Evolutionary conservation across 768 basidiomycete species (phyloP), one percentile per base, ranked within the genome.

Genomic region (Scleroderma citrinum): DNA sequence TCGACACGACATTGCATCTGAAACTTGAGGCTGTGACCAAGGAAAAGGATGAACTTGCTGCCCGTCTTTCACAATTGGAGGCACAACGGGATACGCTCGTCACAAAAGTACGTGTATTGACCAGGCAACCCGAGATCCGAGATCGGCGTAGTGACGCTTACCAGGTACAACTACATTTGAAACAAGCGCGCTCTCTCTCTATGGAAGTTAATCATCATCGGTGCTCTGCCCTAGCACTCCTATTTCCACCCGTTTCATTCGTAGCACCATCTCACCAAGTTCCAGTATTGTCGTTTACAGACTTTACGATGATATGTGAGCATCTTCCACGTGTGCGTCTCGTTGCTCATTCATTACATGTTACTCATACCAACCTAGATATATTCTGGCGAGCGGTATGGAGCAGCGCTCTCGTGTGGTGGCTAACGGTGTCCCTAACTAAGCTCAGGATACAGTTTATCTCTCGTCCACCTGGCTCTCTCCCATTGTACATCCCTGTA

Each of bases 401-500:
- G 5, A 29, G 26, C 26, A 29, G 26, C 26, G 26, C 8, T 29
- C 26, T 29, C 26, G 26, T 29, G 8, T 5, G 26, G 26, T 29
- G 26, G 26, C 26, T 29, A 29, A 29, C 26, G 26, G 4, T 8
- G 26, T 29, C 12, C 40, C 21, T 42, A 26, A 29, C 14, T 13
- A 24, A 19, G 39, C 24, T 42, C 7, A 42, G 40, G 13, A 23
- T 42, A 21, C 40, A 42, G 5, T 42, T 42, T 42, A 10, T 65
- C 30, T 56, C 58, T 11, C 54, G 58, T 11, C 67, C 64, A 10
- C 67, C 67, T 12, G 43, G 30, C 36, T 62, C 56, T 32, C 53
- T 69, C 48, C 65, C 67, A 16, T 51, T 67, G 19, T 56, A 49
- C 13, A 54, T 69, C 21, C 50, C 56, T 20, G 48, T 51, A 4